Conservation (phyloP, 108 stramenopile genomes). For the Cyclotella choctawhatcheeana region DNA sequence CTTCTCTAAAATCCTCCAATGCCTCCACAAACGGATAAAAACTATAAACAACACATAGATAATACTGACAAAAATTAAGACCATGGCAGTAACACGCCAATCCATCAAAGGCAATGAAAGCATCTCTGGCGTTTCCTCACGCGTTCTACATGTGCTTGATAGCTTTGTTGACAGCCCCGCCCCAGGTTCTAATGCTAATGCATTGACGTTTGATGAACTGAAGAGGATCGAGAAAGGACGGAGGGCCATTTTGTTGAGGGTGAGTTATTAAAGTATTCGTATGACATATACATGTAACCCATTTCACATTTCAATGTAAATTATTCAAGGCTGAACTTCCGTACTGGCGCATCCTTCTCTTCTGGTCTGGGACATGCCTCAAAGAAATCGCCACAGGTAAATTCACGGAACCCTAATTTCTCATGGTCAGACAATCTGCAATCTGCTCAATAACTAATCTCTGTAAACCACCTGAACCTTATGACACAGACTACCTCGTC, state of each 20-base stretch:
- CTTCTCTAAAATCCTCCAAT: no score
- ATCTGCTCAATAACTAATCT: no score
- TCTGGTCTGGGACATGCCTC: slow-evolving; percentile 27
- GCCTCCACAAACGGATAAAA: no score
- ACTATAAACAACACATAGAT: no score
- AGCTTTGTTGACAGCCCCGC: neutral
- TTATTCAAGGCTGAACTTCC: slow-evolving; percentile 28
- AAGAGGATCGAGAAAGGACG: slow-evolving; percentile 18
- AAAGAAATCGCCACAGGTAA: slow-evolving; percentile 19
- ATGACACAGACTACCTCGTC: slow-evolving; percentile 42
- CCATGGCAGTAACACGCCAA: no score
- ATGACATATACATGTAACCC: neutral
- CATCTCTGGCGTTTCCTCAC: neutral
- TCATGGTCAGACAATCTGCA: no score
- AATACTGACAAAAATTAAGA: no score
- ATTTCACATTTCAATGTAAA: neutral
- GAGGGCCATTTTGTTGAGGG: slow-evolving; percentile 24
- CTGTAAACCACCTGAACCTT: no score
- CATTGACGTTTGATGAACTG: slow-evolving; percentile 17
- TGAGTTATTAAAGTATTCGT: slow-evolving; percentile 2
- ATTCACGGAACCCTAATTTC: no score
- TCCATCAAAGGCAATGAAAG: no score
- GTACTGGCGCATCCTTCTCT: slow-evolving; percentile 27
- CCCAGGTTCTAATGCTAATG: neutral
- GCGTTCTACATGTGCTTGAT: neutral